Conservation (phyloP, 495 filamentous ascomycete genomes). For the Tuber melanosporum region DNA sequence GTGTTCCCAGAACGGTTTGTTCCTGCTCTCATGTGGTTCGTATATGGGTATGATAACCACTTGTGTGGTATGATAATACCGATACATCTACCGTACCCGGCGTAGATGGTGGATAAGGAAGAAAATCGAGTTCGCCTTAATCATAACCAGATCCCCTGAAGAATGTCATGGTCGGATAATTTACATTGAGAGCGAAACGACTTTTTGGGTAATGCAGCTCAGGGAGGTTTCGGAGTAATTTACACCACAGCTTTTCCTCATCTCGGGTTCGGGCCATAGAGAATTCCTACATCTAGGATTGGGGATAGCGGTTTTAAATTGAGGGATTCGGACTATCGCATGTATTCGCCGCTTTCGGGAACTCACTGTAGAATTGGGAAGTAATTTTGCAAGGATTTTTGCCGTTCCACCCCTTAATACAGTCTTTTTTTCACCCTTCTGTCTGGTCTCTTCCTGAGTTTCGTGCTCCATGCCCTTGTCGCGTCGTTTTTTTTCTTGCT, state of each 20-base stretch:
- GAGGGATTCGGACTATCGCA: conserved; percentile 30
- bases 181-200: neutral
- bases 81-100: no score
- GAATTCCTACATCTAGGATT: neutral
- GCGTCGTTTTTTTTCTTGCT: conserved; percentile 12
- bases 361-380: conserved; percentile 19
- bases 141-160: neutral
- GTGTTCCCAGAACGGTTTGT: no score
- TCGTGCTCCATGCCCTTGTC: conserved; percentile 13
- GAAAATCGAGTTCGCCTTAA: neutral
- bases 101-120: neutral
- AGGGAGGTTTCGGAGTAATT: neutral
- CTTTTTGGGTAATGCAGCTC: neutral
- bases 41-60: no score
- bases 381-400: conserved; percentile 20
- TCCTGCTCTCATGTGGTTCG: no score
- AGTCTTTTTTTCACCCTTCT: neutral
- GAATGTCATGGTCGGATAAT: neutral
- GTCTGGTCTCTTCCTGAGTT: neutral
- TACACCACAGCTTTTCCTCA: neutral
- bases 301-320: conserved; percentile 3
- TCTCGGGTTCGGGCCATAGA: conserved; percentile 1
- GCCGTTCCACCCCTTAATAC: conserved; percentile 32
- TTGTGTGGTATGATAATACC: no score
- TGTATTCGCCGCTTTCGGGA: conserved; percentile 27